Evolutionary conservation across 129 eudicot species (phyloP), one percentile per base, ranked within the genome.

Genomic region (Cynara cardunculus): DNA sequence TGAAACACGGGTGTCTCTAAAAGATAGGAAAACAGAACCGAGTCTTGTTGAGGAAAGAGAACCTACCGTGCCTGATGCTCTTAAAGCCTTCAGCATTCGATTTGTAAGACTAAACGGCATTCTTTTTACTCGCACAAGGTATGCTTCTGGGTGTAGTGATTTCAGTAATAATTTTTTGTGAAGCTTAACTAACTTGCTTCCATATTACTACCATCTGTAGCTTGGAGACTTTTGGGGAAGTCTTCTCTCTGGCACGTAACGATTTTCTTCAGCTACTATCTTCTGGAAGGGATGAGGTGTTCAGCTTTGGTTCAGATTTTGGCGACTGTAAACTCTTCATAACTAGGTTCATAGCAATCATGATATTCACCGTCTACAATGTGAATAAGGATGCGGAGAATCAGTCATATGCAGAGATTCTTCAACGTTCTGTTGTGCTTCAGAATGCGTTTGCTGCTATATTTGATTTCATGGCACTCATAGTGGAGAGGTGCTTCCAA

Each of bases 71-170:
- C 77, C 87, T 32, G 97, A 89, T 67, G 83, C 82, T 31, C 72
- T 89, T 76, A 95, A 88, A 83, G 81, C 87, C 28, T 95, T 95
- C 71, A 66, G 88, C 70, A 89, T 85, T 26, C 88, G 91, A 69
- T 89, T 89, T 87, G 91, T 92, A 56, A 86, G 99, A 65, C 83
- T 95, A 26, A 90, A 90, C 89, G 99, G 99, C 84, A 89, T 95
- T 72, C 92, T 95, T 70, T 95, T 95, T 82, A 92, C 99, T 26
- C 97, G 97, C 53, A 95, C 99, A 82, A 95, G 99, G 97, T 95
- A 84, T 59, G 26, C 3, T 22, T 25, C 10, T 61, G 26, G 16
- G 39, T 44, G 37, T 19, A 24, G 7, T 65, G 31, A 9, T 71
- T 69, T 37, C 35, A 14, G 34, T 62, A 74, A 14, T 67, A 80